Evolutionary conservation across 192 early-diverging fungal species (phyloP).

Genomic region (Dimargaris verticillata): DNA sequence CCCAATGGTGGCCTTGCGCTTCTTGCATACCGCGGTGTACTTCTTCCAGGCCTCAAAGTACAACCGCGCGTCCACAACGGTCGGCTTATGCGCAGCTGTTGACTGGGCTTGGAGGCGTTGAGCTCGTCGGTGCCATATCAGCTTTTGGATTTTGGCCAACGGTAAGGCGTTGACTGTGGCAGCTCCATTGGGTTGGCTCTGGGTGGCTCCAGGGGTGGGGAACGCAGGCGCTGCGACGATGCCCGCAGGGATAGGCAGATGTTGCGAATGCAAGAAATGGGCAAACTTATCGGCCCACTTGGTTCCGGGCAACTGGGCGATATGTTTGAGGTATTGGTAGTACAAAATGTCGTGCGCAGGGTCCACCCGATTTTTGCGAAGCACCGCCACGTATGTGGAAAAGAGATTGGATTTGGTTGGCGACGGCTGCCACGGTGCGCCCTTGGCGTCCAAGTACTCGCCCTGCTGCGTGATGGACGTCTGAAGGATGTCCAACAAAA

Average conservation of each 20-base stretch:
- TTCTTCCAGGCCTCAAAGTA: background rate
- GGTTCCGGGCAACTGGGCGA: background rate
- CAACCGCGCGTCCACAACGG: background rate
- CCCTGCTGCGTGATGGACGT: too few species aligned
- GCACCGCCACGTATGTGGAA: background rate
- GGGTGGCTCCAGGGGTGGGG: background rate
- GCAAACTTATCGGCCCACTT: background rate
- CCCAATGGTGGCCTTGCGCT: background rate
- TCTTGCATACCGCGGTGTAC: background rate
- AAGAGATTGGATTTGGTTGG: background rate
- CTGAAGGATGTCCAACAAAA: too few species aligned
- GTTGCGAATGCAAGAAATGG: background rate
- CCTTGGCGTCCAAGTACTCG: too few species aligned
- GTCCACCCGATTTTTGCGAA: background rate
- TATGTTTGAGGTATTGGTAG: background rate
- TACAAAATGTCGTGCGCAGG: background rate
- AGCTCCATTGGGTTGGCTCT: background rate
- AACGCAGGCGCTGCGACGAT: background rate
- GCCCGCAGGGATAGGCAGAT: background rate
- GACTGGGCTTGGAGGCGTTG: background rate
- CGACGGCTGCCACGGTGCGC: too few species aligned
- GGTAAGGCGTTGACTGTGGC: background rate
- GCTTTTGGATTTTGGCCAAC: background rate
- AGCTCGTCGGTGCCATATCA: background rate
- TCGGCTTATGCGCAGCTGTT: too few species aligned